Percentiles rank a stretch among this genome's conserved stretches.
phyloP scores from a whole-genome alignment of 2,329 filamentous ascomycete species.

The Fusarium citri region DNA sequence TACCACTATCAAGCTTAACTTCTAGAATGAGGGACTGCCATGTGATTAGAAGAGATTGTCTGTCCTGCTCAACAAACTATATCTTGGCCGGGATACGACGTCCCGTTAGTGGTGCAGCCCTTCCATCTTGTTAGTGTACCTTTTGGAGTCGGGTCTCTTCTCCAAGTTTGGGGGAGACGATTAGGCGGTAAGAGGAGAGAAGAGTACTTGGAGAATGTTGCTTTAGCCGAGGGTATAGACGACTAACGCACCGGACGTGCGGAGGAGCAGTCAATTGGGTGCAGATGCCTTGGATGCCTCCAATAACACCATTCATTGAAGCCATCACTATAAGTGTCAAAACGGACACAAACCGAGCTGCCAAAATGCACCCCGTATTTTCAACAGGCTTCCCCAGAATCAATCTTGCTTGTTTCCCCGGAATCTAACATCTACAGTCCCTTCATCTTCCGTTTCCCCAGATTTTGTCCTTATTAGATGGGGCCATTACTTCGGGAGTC shows the following conservation, averaged over 20 bases:
- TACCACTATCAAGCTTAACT: conserved; percentile 35
- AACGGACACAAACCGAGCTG: not conserved
- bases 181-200: conserved; percentile 18
- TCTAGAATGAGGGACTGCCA: conserved; percentile 17
- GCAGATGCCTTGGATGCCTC: not conserved
- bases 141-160: conserved; percentile 11
- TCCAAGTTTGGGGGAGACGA: conserved; percentile 22
- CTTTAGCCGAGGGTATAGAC: conserved; percentile 32
- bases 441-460: conserved; percentile 25
- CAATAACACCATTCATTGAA: conserved; percentile 9
- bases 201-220: conserved; percentile 34
- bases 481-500: conserved; percentile 26
- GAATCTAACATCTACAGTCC: conserved; percentile 25
- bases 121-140: conserved; percentile 17
- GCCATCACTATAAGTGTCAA: not conserved
- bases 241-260: conserved; percentile 23
- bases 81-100: conserved; percentile 23
- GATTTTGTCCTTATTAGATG: conserved; percentile 16
- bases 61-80: conserved; percentile 10
- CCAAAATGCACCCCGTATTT: conserved; percentile 21
- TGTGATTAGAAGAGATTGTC: conserved; percentile 29
- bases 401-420: conserved; percentile 29
- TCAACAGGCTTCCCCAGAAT: conserved; percentile 38
- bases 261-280: conserved; percentile 12
- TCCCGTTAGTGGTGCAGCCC: conserved; percentile 21